Conservation (phyloP, 2,329 filamentous ascomycete species). For the Colletotrichum orchidophilum region DNA sequence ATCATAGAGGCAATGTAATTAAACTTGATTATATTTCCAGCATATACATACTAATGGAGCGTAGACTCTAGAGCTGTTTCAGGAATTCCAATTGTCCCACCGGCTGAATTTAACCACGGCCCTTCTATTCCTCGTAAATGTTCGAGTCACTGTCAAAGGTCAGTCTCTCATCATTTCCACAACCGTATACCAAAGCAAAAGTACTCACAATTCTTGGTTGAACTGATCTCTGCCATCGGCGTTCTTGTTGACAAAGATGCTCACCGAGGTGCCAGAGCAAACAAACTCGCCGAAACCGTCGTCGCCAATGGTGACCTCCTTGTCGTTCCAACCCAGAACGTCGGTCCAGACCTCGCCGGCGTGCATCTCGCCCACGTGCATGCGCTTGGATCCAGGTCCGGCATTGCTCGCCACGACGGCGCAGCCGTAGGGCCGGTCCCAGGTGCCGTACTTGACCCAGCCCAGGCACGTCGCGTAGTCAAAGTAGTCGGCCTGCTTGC, state of each 20-base stretch:
- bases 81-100: not conserved
- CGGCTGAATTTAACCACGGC: not conserved
- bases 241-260: constrained; percentile 67
- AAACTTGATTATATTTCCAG: not conserved
- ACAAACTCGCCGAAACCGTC: constrained; percentile 69
- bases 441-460: constrained; percentile 62
- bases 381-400: constrained; percentile 61
- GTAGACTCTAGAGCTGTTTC: not conserved
- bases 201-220: constrained; percentile 49
- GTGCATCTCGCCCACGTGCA: constrained; percentile 70
- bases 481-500: constrained; percentile 71
- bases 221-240: constrained; percentile 60
- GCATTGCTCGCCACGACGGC: constrained; percentile 67
- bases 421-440: constrained; percentile 57
- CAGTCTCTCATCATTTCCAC: not conserved
- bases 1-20: too few species aligned
- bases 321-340: constrained; percentile 63
- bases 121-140: constrained; percentile 38
- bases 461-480: constrained; percentile 70
- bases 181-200: accelerated
- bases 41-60: not conserved
- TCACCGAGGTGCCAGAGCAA: constrained; percentile 62
- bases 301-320: constrained; percentile 66
- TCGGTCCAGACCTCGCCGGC: constrained; percentile 72
- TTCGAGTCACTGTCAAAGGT: constrained; percentile 38